These are phyloP conservation scores for Penicillium sp. DNA, from an alignment of 2,329 filamentous ascomycete species.

Conservation along the genomic window DNA sequence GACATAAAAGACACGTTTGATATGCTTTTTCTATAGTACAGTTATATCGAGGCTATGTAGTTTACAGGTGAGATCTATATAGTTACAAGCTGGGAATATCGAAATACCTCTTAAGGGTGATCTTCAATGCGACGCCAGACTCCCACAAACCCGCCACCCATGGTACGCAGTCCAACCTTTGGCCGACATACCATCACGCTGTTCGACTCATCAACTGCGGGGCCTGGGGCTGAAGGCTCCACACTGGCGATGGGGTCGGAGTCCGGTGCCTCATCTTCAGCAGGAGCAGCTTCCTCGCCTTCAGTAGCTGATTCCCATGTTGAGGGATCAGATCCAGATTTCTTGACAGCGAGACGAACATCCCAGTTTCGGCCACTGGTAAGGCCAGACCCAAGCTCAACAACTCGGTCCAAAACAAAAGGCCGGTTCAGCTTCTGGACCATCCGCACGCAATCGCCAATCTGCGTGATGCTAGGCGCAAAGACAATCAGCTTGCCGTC, in stretches of 20 bases:
- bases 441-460: slow-evolving; percentile 61
- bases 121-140: slow-evolving; percentile 48
- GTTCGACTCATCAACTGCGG: not conserved
- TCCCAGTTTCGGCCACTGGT: slow-evolving; percentile 51
- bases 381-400: slow-evolving; percentile 48
- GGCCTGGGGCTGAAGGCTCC: not conserved
- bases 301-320: slow-evolving; percentile 24
- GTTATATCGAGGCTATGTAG: not conserved
- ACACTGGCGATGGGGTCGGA: not conserved
- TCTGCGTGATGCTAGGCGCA: slow-evolving; percentile 75
- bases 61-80: not conserved
- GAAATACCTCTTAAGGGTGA: not conserved
- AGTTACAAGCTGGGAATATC: not conserved
- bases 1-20: not conserved
- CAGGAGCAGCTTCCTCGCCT: slow-evolving; percentile 11
- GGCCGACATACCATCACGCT: slow-evolving; percentile 53
- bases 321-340: slow-evolving; percentile 35
- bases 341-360: slow-evolving; percentile 42
- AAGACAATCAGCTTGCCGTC: slow-evolving; percentile 69
- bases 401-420: slow-evolving; percentile 47
- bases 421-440: slow-evolving; percentile 57
- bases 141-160: slow-evolving; percentile 54
- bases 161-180: slow-evolving; percentile 48
- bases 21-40: not conserved
- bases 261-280: not conserved